Base-by-base conservation (phyloP, 768 basidiomycete genomes). In the Tephrocybe sp. region DNA sequence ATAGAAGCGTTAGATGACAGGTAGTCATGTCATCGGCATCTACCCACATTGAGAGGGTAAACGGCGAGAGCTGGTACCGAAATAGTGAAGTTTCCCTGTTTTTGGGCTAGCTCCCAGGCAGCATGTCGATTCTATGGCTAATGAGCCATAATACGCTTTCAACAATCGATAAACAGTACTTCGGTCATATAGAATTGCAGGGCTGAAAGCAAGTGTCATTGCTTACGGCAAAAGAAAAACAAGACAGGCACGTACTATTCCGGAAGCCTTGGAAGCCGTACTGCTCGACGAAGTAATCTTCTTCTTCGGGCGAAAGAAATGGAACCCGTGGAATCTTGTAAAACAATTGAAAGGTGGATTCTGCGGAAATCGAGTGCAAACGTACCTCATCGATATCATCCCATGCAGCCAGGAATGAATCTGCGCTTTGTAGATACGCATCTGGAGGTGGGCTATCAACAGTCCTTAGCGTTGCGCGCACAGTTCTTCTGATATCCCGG, bases 271-370 rank as follows among this genome's bases (percentile, higher is more conserved):
- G 83, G 9, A 69, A 68, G 34, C 61, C 60, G 56, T 80, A 89
- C 55, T 84, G 80, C 45, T 86, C 75, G 0, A 88, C 77, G 52
- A 87, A 80, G 59, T 88, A 89, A 57, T 85, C 79, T 58, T 90
- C 88, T 63, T 90, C 84, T 9, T 77, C 76, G 0, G 59, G 37
- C 0, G 77, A 74, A 38, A 89, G 77, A 65, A 83, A 89, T 0
- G 81, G 78, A 42, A 86, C 74, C 0, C 79, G 75, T 1, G 81
- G 77, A 30, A 88, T 81, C 82, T 86, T 23, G 21, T 59, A 32
- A 58, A 30, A 11, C 28, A 5, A 5, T 47, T 10, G 18, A 21
- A 17, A 11, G 12, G 18, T 3, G n/a, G n/a, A n/a, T n/a, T 18
- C 9, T 12, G 12, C 17, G 3, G 9, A 20, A 18, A 21, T 1